These are phyloP conservation scores for Parathielavia appendiculata DNA, from an alignment of 495 filamentous ascomycete genomes.

Conservation along the genomic window DNA sequence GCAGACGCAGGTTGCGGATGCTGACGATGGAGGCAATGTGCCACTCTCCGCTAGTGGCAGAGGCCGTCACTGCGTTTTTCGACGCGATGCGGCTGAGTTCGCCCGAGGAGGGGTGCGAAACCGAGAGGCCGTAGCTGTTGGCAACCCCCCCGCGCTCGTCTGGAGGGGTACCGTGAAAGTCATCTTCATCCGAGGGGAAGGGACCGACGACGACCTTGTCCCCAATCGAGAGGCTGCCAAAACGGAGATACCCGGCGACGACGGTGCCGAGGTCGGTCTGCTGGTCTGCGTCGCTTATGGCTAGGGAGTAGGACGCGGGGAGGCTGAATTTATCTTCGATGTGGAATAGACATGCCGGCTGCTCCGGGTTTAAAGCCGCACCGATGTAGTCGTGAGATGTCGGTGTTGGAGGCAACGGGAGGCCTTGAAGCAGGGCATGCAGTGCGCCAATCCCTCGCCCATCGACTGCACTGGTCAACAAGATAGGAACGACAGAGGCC, in stretches of 20 bases:
- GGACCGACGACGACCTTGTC: slow-evolving; percentile 78
- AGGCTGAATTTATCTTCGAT: slow-evolving; percentile 73
- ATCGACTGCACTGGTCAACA: slow-evolving; percentile 81
- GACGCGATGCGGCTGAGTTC: slow-evolving; percentile 40
- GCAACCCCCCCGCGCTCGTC: slow-evolving; percentile 28
- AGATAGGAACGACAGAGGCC: slow-evolving; percentile 65
- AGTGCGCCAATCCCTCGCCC: slow-evolving; percentile 75
- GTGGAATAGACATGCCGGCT: slow-evolving; percentile 64
- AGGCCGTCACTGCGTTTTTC: slow-evolving; percentile 39
- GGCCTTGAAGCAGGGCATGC: slow-evolving; percentile 71
- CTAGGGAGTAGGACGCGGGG: slow-evolving; percentile 43
- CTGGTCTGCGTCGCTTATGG: slow-evolving; percentile 35
- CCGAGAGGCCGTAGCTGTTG: slow-evolving; percentile 35
- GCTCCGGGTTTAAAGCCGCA: slow-evolving; percentile 43
- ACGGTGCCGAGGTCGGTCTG: slow-evolving; percentile 51
- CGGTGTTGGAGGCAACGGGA: slow-evolving; percentile 64
- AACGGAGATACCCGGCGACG: slow-evolving; percentile 74
- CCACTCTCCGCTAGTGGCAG: slow-evolving; percentile 60
- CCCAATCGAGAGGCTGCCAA: slow-evolving; percentile 71
- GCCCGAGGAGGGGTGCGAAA: slow-evolving; percentile 40
- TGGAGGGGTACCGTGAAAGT: slow-evolving; percentile 31
- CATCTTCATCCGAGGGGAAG: slow-evolving; percentile 50
- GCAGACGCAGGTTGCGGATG: slow-evolving; percentile 79
- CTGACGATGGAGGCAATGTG: slow-evolving; percentile 72
- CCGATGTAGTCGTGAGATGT: slow-evolving; percentile 43